Evolutionary conservation across 768 basidiomycete genomes (phyloP), one percentile per base, ranked within the genome.

Genomic region (Tulasnella sp.): DNA sequence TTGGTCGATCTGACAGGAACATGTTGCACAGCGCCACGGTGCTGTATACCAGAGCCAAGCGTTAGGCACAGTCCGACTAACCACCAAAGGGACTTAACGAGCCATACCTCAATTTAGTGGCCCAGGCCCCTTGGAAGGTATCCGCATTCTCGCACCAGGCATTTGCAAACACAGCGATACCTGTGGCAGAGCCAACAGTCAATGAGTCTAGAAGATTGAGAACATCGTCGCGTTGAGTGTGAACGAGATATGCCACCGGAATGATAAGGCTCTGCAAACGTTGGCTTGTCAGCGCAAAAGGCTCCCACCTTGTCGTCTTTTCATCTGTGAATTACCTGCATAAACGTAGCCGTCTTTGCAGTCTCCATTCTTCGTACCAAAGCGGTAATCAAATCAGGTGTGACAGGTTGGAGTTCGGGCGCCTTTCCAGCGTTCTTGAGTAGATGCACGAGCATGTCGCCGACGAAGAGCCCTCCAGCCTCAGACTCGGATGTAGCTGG

Each of bases 91-190:
- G n/a, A 8, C 25, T 6, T 37, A 25, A 42, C n/a, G 40, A 29
- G 11, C 12, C 4, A 79, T 64, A 85, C 85, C 83, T 96, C 80
- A 97, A 87, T 39, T 94, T 89, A 4, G 90, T 89, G 12, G 94
- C 91, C 96, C 97, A 99, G 83, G 91, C 94, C 38, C 97, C 96
- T 81, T 95, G 94, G 87, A 99, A 93, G 5, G 91, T 94, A 82
- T 94, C 93, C 15, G 91, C 91, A 80, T 96, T 96, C 82, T 99
- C 97, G 80, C 93, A 93, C 97, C 96, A 98, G 0, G 93, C 91
- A 75, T 91, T 88, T 36, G 99, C 87, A n/a, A 99, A 86, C 68
- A 98, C 87, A 77, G 96, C 91, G n/a, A 98, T 86, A 0, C 89
- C 93, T 0, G 87, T 86, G 37, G 89, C 87, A 29, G 87, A 67